Base-by-base conservation (phyloP, 2,329 filamentous ascomycete species). In the Aspergillus sp. region DNA sequence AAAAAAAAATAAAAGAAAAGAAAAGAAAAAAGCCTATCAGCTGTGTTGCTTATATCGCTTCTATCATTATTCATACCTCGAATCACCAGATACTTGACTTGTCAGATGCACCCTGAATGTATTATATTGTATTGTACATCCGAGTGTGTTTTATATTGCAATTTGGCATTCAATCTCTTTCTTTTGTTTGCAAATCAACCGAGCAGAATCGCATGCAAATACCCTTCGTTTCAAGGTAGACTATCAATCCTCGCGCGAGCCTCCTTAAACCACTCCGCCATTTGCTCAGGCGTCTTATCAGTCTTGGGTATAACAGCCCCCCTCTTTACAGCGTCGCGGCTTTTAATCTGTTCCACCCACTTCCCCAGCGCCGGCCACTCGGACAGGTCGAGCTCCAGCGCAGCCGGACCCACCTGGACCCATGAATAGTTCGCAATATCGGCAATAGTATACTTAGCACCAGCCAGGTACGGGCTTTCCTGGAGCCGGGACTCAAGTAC, bases 401-500 rank as follows among this genome's bases (percentile, higher is more conserved):
- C 47, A 4, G 38, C 5, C 3, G 65, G 64, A 1, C 51, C 66
- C 32, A 45, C 48, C 1, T 64, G 64, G 6, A 80, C 71, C 80
- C 80, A 82, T 3, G 69, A 64, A 58, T 74, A 81, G 58, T 68
- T 76, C 11, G 77, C 75, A 44, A 81, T 73, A 60, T 81, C 79
- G 9, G 78, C 79, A 59, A 81, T 78, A 1, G 74, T 79, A 58
- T 76, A 80, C 58, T 79, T 80, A 30, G 71, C 62, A 0, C 79
- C 78, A 0, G 79, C 78, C 1, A 80, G 65, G 69, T 77, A 82
- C 4, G 76, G 68, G 7, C 73, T 74, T 26, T 73, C 69, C 42
- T 64, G 58, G 4, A 81, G 66, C 0, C 76, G 72, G 26, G 71
- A 71, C 30, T 81, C 75, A 5, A 81, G 71, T 13, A 81, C 78